These are phyloP conservation scores for Boletus speciosus DNA, from an alignment of 768 basidiomycete species.

Conservation along the genomic window DNA sequence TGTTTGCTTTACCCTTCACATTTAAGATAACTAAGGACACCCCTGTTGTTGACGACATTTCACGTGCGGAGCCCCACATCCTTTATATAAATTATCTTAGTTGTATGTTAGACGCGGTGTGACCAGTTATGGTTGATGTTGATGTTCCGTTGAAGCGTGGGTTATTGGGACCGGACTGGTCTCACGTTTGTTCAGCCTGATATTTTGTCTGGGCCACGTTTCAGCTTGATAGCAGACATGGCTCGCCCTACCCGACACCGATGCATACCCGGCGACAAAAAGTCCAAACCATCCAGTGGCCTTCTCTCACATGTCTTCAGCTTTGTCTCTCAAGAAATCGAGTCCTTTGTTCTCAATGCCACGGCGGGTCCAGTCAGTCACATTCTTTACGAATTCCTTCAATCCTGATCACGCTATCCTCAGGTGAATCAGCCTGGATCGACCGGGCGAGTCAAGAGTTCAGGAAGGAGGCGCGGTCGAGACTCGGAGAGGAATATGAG, in stretches of 20 bases:
- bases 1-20: constrained; percentile 3
- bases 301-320: constrained; percentile 61
- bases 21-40: constrained; percentile 14
- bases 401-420: constrained; percentile 3
- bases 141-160: neutral
- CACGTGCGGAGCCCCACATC: neutral
- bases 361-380: constrained; percentile 36
- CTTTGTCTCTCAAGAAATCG: constrained; percentile 69
- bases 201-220: neutral
- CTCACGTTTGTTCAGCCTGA: constrained; percentile 15
- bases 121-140: neutral
- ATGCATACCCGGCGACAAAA: neutral
- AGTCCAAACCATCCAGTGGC: constrained; percentile 28
- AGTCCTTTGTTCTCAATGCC: constrained; percentile 66
- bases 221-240: constrained; percentile 5
- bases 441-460: constrained; percentile 7
- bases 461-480: constrained; percentile 6
- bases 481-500: constrained; percentile 8
- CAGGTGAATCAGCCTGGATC: constrained; percentile 18
- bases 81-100: constrained; percentile 3
- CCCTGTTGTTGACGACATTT: constrained; percentile 3
- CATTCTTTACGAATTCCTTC: neutral
- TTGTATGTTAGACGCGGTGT: constrained; percentile 10
- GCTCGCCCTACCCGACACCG: constrained; percentile 6
- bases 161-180: constrained; percentile 15